Evolutionary conservation across 768 basidiomycete genomes (phyloP).

Genomic region (Termitomyces sp.): DNA sequence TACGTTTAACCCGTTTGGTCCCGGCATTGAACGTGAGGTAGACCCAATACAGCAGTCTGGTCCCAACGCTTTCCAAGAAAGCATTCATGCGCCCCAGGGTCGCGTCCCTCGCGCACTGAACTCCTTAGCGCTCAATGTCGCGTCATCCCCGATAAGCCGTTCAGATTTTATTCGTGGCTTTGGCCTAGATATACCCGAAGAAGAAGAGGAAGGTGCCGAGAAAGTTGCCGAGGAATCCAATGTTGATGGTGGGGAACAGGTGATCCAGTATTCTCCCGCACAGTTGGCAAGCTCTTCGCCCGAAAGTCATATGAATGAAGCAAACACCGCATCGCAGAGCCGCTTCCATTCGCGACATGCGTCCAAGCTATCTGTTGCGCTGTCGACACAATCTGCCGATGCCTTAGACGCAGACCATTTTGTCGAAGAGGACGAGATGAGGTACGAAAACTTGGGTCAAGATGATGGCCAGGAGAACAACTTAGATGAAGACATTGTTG

Average conservation of each 20-base stretch:
- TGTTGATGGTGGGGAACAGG: slow-evolving; percentile 29
- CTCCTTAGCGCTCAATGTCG: slow-evolving; percentile 39
- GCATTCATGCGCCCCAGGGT: slow-evolving; percentile 51
- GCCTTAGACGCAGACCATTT: slow-evolving; percentile 37
- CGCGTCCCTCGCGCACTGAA: slow-evolving; percentile 42
- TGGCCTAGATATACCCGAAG: slow-evolving; percentile 74
- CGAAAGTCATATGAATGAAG: slow-evolving; percentile 26
- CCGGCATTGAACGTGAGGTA: slow-evolving; percentile 42
- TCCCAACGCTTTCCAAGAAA: slow-evolving; percentile 17
- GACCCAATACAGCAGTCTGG: slow-evolving; percentile 18
- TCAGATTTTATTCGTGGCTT: slow-evolving; percentile 79
- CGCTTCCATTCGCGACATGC: slow-evolving; percentile 63
- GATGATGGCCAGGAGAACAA: slow-evolving; percentile 19
- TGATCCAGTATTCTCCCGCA: slow-evolving; percentile 23
- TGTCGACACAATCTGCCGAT: slow-evolving; percentile 61
- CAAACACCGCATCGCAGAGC: slow-evolving; percentile 45
- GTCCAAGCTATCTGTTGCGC: slow-evolving; percentile 60
- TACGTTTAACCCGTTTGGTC: slow-evolving; percentile 62
- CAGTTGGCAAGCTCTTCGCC: slow-evolving; percentile 25
- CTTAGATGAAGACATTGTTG: slow-evolving; percentile 38
- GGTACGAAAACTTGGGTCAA: background rate
- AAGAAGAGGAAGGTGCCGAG: slow-evolving; percentile 57
- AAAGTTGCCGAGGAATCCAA: slow-evolving; percentile 19
- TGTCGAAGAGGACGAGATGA: slow-evolving; percentile 15
- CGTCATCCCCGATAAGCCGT: slow-evolving; percentile 46